Conservation (phyloP, 768 basidiomycete genomes). For the Hypholoma sublateritium region DNA sequence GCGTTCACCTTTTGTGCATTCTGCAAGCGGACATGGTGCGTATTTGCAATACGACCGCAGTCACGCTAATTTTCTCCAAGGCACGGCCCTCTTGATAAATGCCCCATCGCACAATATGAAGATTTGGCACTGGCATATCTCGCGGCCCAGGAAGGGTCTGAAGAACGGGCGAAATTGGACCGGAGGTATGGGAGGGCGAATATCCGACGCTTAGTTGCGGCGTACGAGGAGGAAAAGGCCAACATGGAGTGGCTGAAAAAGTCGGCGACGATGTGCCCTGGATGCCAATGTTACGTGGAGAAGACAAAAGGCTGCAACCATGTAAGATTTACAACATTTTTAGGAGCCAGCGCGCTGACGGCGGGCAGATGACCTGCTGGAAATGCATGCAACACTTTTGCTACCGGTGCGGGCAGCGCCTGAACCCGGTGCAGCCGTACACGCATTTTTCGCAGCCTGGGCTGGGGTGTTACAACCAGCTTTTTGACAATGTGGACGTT, state of each 20-base stretch:
- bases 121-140: conserved; percentile 69
- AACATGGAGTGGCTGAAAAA: conserved; percentile 72
- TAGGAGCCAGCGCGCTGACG: conserved; percentile 12
- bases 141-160: conserved; percentile 50
- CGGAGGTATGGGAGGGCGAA: conserved; percentile 61
- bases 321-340: conserved; percentile 42
- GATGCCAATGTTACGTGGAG: conserved; percentile 72
- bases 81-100: conserved; percentile 80
- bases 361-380: conserved; percentile 69
- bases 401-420: conserved; percentile 67
- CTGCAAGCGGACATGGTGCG: conserved; percentile 79
- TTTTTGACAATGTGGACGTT: conserved; percentile 56
- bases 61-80: conserved; percentile 32
- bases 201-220: conserved; percentile 56
- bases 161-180: conserved; percentile 54
- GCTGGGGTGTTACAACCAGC: conserved; percentile 55
- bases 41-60: neutral
- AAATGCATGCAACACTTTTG: conserved; percentile 80
- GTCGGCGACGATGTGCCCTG: conserved; percentile 72
- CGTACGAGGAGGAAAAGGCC: conserved; percentile 71
- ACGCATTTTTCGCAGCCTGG: conserved; percentile 62
- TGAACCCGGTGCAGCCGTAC: conserved; percentile 57
- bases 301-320: conserved; percentile 87
- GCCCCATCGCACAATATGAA: conserved; percentile 68
- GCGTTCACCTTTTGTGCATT: conserved; percentile 81